Conservation (phyloP, 345 rosid genomes). For the Toxicodendron radicans region DNA sequence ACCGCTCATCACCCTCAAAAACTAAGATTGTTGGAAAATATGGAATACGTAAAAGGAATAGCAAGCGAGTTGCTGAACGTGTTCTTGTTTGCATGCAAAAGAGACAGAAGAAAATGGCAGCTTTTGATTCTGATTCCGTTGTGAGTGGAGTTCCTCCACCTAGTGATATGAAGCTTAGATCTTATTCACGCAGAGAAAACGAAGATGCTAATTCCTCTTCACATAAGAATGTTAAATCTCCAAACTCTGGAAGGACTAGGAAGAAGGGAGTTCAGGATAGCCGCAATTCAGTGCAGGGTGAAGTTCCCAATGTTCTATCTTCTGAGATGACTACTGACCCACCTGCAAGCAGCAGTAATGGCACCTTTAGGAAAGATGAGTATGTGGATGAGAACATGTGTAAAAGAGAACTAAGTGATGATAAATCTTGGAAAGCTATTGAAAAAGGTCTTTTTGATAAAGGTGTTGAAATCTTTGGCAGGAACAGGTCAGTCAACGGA, state of each 20-base stretch:
- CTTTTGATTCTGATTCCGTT: conserved; percentile 76
- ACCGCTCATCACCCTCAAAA: conserved; percentile 55
- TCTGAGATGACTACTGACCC: conserved; percentile 47
- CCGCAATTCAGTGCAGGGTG: conserved; percentile 38
- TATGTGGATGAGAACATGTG: conserved; percentile 58
- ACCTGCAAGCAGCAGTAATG: conserved; percentile 45
- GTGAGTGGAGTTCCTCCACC: conserved; percentile 59
- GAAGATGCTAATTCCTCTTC: conserved; percentile 81
- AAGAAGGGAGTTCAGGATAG: conserved; percentile 51
- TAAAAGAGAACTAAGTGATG: conserved; percentile 49
- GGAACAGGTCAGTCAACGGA: conserved; percentile 64
- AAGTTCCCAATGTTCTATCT: conserved; percentile 36
- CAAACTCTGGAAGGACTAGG: conserved; percentile 49
- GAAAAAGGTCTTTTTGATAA: conserved; percentile 90
- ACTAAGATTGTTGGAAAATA: conserved; percentile 58
- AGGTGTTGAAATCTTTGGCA: conserved; percentile 93
- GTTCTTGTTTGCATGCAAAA: conserved; percentile 73
- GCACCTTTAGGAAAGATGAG: conserved; percentile 62
- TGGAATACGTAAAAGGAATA: conserved; percentile 72
- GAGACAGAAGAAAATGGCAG: conserved; percentile 72
- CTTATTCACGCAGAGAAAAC: conserved; percentile 57
- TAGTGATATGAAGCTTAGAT: conserved; percentile 49
- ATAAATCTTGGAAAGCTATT: conserved; percentile 73
- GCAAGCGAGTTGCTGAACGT: conserved; percentile 87
- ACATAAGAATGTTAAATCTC: conserved; percentile 62